Conservation (phyloP, 306 rosid genomes). For the Lotus japonicus region DNA sequence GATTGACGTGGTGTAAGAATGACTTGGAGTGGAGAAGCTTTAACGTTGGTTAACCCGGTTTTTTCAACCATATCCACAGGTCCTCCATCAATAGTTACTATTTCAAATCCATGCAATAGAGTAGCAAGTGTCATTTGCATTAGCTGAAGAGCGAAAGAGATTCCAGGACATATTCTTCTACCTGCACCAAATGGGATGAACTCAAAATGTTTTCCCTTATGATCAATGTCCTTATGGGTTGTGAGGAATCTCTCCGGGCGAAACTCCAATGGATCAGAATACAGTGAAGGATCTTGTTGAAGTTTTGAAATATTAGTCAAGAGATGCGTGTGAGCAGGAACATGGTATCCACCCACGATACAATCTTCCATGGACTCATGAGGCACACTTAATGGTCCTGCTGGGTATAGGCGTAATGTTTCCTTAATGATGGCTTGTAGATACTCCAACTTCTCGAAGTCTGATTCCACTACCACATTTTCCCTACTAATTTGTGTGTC, state of each 20-base stretch:
- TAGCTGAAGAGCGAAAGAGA: too few relatives aligned
- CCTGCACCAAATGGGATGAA: too few relatives aligned
- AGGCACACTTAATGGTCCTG: conserved; percentile 26
- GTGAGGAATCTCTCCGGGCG: too few relatives aligned
- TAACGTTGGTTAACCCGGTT: background rate
- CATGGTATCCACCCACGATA: too few relatives aligned
- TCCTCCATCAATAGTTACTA: background rate
- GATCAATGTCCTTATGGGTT: too few relatives aligned
- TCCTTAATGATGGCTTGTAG: conserved; percentile 48
- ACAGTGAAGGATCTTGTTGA: too few relatives aligned
- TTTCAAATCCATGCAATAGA: background rate
- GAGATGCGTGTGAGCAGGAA: too few relatives aligned
- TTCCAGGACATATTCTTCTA: too few relatives aligned
- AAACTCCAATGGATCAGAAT: too few relatives aligned
- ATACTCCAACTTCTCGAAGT: conserved; percentile 31
- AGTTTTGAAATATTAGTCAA: too few relatives aligned
- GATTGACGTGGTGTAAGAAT: too few relatives aligned
- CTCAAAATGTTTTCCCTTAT: too few relatives aligned
- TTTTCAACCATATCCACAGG: background rate
- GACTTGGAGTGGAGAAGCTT: background rate
- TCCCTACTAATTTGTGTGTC: conserved; percentile 2
- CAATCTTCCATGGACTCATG: background rate
- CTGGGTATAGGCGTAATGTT: conserved; percentile 44
- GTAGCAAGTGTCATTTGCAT: background rate
- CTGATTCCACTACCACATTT: conserved; percentile 22